Percentiles rank a stretch among this genome's conserved stretches.
Conservation (phyloP, 306 rosid species). For the Castanospermum australe region DNA sequence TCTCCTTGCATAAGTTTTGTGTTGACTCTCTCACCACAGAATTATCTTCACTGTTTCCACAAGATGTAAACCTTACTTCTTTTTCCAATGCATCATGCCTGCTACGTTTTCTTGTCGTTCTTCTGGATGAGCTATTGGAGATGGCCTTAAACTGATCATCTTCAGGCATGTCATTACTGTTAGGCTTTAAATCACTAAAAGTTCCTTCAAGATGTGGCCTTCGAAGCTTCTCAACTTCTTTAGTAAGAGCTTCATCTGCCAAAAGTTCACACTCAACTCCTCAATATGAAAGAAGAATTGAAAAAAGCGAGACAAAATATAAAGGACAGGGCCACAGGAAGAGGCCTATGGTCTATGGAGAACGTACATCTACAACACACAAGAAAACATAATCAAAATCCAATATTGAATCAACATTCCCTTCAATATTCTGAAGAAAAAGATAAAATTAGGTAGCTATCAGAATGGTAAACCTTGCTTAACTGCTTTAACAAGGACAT, state of each 20-base stretch:
- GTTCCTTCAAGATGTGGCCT: conserved; percentile 44
- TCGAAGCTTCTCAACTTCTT: conserved; percentile 62
- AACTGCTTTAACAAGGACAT: not conserved
- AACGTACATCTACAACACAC: not conserved
- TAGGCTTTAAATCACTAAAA: conserved; percentile 33
- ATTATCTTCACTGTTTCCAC: conserved; percentile 37
- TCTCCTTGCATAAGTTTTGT: conserved; percentile 36
- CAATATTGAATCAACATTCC: not conserved
- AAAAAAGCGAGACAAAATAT: not conserved
- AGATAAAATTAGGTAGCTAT: conserved; percentile 11
- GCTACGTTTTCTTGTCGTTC: conserved; percentile 50
- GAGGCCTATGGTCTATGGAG: not conserved
- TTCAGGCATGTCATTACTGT: conserved; percentile 11
- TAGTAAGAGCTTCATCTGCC: conserved; percentile 64
- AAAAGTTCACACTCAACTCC: conserved; percentile 32
- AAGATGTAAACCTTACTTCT: conserved; percentile 24
- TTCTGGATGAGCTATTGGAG: conserved; percentile 35
- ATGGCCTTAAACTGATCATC: conserved; percentile 28
- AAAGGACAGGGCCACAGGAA: not conserved
- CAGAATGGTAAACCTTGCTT: conserved; percentile 4
- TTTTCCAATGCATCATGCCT: conserved; percentile 41
- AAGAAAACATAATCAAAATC: conserved; percentile 24
- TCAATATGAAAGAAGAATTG: conserved; percentile 26
- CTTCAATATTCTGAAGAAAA: not conserved
- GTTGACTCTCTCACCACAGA: conserved; percentile 35